phyloP scores from a whole-genome alignment of 345 rosid genomes.

The Rhizophora apiculata region DNA sequence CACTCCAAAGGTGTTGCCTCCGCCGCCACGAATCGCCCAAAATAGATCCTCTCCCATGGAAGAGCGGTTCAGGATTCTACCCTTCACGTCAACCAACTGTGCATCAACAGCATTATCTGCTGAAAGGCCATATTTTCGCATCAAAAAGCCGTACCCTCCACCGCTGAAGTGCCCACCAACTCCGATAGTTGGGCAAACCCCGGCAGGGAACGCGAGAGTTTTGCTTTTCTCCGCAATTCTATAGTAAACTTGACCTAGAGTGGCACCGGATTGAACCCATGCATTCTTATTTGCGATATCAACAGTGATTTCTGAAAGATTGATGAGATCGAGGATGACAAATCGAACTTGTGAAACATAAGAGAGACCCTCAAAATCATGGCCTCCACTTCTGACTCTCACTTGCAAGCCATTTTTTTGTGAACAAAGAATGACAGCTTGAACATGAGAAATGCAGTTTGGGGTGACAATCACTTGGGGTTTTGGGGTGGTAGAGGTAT shows the following conservation, averaged over 20 bases:
- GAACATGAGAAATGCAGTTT: not conserved
- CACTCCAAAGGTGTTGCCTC: conserved; percentile 19
- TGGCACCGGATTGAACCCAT: not conserved
- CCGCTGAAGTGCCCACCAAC: conserved; percentile 19
- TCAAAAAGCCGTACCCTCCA: conserved; percentile 15
- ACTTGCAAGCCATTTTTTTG: not conserved
- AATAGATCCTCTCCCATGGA: conserved; percentile 24
- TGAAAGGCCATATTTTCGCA: conserved; percentile 9
- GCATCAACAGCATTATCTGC: conserved; percentile 16
- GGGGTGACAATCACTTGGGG: conserved; percentile 9
- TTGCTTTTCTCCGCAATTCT: conserved; percentile 14
- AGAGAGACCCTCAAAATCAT: conserved; percentile 18
- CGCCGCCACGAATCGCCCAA: conserved; percentile 25
- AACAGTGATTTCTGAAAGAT: not conserved
- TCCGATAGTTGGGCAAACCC: conserved; percentile 1
- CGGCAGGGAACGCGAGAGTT: conserved; percentile 15
- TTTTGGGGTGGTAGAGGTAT: conserved; percentile 7
- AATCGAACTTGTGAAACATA: not conserved
- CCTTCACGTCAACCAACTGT: conserved; percentile 10
- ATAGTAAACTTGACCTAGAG: conserved; percentile 16
- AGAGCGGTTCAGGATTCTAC: conserved; percentile 8
- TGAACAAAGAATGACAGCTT: conserved; percentile 4
- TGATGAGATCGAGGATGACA: not conserved
- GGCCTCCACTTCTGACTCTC: conserved; percentile 18
- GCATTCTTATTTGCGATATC: not conserved